phyloP scores from a whole-genome alignment of 2,329 filamentous ascomycete genomes.

The Colletotrichum lindemuthianum region DNA sequence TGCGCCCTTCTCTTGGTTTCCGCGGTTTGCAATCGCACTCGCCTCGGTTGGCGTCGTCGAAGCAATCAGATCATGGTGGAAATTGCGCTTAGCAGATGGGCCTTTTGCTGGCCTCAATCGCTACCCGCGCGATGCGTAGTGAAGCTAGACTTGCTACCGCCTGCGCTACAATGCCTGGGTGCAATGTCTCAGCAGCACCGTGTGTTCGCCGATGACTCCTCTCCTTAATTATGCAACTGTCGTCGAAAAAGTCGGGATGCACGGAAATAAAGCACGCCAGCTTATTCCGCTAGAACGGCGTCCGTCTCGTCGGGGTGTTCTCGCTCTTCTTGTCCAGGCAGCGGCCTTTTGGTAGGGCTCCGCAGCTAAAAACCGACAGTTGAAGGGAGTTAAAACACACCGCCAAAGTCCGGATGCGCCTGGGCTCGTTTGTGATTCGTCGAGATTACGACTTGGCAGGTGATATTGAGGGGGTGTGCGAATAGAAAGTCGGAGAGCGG shows the following conservation, averaged over 20 bases:
- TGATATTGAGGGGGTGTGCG: conserved; percentile 4
- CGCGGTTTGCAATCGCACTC: conserved; percentile 22
- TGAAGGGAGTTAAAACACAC: conserved; percentile 29
- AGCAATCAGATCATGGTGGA: conserved; percentile 8
- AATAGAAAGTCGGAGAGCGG: conserved; percentile 22
- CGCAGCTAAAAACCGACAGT: conserved; percentile 13
- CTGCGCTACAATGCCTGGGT: too few relatives aligned
- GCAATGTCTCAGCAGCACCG: background rate
- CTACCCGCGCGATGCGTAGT: background rate
- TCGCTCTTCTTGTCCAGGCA: conserved; percentile 25
- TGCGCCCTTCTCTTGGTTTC: conserved; percentile 14
- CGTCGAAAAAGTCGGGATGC: conserved; percentile 2
- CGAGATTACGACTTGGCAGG: conserved; percentile 16
- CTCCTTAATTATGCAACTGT: background rate
- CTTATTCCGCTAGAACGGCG: conserved; percentile 1
- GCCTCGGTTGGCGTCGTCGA: background rate
- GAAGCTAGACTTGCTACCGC: too few relatives aligned
- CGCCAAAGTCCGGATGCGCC: conserved; percentile 30
- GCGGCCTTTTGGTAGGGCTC: conserved; percentile 14
- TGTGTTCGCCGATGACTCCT: conserved; percentile 11
- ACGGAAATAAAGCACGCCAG: conserved; percentile 10
- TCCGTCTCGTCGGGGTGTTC: conserved; percentile 8
- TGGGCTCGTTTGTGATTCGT: conserved; percentile 26
- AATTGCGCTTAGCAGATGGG: background rate
- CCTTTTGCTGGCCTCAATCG: background rate